Evolutionary conservation across 2,329 filamentous ascomycete genomes (phyloP), one percentile per base, ranked within the genome.

Genomic region (Colletotrichum scovillei): DNA sequence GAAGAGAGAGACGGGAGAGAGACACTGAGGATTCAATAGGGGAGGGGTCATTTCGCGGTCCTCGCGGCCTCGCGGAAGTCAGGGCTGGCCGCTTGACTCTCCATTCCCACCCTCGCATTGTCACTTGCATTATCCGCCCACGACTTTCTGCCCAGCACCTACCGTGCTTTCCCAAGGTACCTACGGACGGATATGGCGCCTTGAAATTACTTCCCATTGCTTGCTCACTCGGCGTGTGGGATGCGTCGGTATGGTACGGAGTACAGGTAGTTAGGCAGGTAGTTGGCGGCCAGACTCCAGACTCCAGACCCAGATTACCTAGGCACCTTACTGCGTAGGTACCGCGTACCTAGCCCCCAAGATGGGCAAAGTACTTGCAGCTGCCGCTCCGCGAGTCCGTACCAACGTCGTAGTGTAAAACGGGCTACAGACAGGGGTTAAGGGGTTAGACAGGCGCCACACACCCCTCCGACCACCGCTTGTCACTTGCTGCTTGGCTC

Each of bases 371-470:
- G 19, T 49, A 49, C 19, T 49, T 49, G 42, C 42, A 49, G 42
- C 42, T 49, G 19, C 42, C 42, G 42, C 42, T 49, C 42, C 42
- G 42, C 42, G 42, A 49, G 42, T 49, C 42, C 49, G 60, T 63
- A 63, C 60, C 42, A 52, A 63, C 60, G 28, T 42, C 46, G 12
- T 35, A 11, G 60, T 63, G 22, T 63, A 35, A 22, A 49, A 53
- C 62, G n/a, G 46, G 63, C 52, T 35, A 30, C 22, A 49, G 42
- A 64, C 70, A 62, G 64, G 70, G 70, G 58, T 64, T 63, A 28
- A 38, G 38, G 57, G 65, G 63, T n/a, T n/a, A 64, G 69, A 69
- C 66, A 69, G 49, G 19, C 69, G 70, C 70, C 66, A 60, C 70
- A 64, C 53, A 42, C 66, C 59, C 65, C 58, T 72, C 65, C 38